A percentile compares a stretch with the other conserved stretches of the same genome.
Evolutionary conservation across 1,139 yeast genomes (phyloP).

Genomic region (Kazachstania sp.): DNA sequence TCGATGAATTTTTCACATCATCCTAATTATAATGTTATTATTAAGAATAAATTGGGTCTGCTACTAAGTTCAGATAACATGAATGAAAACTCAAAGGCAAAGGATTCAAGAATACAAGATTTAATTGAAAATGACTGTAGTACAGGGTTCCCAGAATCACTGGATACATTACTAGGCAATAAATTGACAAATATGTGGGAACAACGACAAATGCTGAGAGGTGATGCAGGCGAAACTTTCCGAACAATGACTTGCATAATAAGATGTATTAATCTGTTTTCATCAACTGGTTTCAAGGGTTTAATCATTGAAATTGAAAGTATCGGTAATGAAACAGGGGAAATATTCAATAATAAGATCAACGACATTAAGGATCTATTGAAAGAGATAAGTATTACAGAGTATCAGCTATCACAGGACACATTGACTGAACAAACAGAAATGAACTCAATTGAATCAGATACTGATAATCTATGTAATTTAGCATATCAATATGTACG

Average conservation of each 20-base stretch:
- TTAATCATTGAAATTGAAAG: constrained; percentile 24
- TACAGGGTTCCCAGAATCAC: constrained; percentile 22
- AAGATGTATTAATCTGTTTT: constrained; percentile 25
- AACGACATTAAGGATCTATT: constrained; percentile 9
- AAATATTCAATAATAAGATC: constrained; percentile 14
- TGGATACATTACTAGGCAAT: constrained; percentile 20
- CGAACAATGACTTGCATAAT: constrained; percentile 17
- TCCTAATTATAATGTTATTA: constrained; percentile 18
- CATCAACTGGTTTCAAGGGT: constrained; percentile 30
- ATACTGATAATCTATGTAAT: constrained; percentile 15
- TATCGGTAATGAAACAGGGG: constrained; percentile 7
- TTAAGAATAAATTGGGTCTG: constrained; percentile 21
- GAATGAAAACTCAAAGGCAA: constrained; percentile 6
- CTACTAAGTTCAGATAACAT: constrained; percentile 15
- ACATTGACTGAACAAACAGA: background rate
- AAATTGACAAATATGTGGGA: constrained; percentile 30
- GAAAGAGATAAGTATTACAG: constrained; percentile 16
- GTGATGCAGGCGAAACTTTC: constrained; percentile 30
- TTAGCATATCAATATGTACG: constrained; percentile 26
- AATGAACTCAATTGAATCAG: constrained; percentile 5
- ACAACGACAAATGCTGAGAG: constrained; percentile 27
- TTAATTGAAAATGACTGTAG: constrained; percentile 20
- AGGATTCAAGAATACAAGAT: constrained; percentile 7
- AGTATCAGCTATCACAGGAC: constrained; percentile 18
- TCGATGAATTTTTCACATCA: constrained; percentile 23